Evolutionary conservation across 306 rosid genomes (phyloP).

Genomic region (Coriaria nepalensis): DNA sequence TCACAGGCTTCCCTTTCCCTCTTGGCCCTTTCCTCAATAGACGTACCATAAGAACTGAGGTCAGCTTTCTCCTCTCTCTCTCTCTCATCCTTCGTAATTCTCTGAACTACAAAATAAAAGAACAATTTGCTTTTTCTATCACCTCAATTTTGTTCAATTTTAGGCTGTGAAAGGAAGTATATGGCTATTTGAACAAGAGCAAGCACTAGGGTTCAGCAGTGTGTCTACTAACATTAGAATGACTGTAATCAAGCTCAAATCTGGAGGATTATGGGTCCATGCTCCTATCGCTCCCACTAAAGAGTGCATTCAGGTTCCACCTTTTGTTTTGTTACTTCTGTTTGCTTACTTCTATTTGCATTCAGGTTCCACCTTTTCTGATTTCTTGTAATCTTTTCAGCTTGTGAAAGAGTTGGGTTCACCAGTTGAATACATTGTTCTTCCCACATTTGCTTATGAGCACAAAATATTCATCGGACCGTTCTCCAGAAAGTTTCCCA

Average conservation of each 20-base stretch:
- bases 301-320: slow-evolving; percentile 80
- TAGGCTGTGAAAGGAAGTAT: slow-evolving; percentile 77
- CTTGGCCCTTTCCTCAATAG: slow-evolving; percentile 89
- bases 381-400: slow-evolving; percentile 29
- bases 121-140: too few relatives aligned
- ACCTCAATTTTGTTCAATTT: slow-evolving; percentile 9
- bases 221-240: slow-evolving; percentile 96
- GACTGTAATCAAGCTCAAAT: slow-evolving; percentile 90
- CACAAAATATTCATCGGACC: slow-evolving; percentile 96
- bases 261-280: slow-evolving; percentile 95
- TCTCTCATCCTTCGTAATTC: too few relatives aligned
- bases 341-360: slow-evolving; percentile 1
- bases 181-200: slow-evolving; percentile 98
- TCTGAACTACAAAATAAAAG: too few relatives aligned
- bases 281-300: slow-evolving; percentile 98
- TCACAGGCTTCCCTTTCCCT: slow-evolving; percentile 96
- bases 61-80: slow-evolving; percentile 12
- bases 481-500: slow-evolving; percentile 81
- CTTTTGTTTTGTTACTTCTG: not conserved
- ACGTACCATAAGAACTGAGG: slow-evolving; percentile 75
- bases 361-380: too few relatives aligned
- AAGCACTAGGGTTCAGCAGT: slow-evolving; percentile 96
- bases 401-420: slow-evolving; percentile 77
- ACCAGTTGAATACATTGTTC: slow-evolving; percentile 77
- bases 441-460: slow-evolving; percentile 92